Evolutionary conservation across 257 asterid species (phyloP).

Genomic region (Solanum boliviense): DNA sequence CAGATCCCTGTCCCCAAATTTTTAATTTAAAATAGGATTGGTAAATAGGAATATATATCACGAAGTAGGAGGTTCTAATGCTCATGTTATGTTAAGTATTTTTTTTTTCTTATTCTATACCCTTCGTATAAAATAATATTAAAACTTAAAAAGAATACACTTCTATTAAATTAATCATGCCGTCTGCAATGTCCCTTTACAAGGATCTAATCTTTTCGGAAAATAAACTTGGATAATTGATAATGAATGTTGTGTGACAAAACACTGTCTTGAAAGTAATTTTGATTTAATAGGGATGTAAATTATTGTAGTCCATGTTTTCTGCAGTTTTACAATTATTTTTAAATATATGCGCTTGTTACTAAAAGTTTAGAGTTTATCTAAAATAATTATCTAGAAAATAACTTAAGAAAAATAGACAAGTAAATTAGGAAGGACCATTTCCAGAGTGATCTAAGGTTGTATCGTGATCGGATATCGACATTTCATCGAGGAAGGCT

Average conservation of each 20-base stretch:
- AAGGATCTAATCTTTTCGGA: background rate
- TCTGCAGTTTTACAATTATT: too few relatives aligned
- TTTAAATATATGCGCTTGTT: accelerated
- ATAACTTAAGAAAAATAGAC: too few relatives aligned
- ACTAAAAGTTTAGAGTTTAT: too few relatives aligned
- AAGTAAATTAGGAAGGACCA: background rate
- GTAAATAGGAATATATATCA: background rate
- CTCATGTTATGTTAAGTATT: background rate
- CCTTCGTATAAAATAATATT: too few relatives aligned
- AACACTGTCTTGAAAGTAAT: background rate
- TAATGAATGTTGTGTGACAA: background rate
- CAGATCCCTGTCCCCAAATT: background rate
- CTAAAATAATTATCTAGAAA: too few relatives aligned
- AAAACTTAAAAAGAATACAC: background rate
- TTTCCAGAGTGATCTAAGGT: too few relatives aligned
- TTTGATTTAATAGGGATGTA: background rate
- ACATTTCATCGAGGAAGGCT: too few relatives aligned
- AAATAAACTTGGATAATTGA: background rate
- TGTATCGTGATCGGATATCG: too few relatives aligned
- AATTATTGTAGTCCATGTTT: too few relatives aligned
- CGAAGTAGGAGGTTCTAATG: background rate
- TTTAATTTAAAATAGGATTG: too few relatives aligned
- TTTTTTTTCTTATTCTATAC: background rate
- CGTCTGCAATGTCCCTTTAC: background rate
- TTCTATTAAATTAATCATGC: too few relatives aligned